Base-by-base conservation (phyloP, 768 basidiomycete species). In the Tulasnella sp. region DNA sequence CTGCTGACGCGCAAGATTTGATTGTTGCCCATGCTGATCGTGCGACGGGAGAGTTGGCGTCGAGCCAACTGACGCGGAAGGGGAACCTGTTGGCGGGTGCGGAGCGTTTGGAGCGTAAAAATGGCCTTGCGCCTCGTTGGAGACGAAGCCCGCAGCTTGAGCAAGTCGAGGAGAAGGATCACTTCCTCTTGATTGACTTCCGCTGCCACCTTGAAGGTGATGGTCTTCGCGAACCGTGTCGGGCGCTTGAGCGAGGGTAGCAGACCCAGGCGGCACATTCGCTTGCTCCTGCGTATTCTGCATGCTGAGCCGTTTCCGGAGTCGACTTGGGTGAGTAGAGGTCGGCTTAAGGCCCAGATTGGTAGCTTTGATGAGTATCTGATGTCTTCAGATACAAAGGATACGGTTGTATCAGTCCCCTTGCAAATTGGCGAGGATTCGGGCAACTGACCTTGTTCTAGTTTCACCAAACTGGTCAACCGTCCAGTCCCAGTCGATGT, bases 331-430 rank as follows among this genome's bases (percentile, higher is more conserved):
- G 44, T 82, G 73, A n/a, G 82, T 80, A 24, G 81, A 81, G 22
- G 82, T 82, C 1, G 78, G 74, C 85, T 95, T 95, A 74, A 96
- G 87, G 14, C 93, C 92, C 24, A 96, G 85, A n/a, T 89, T 87
- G 1, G 93, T 95, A 1, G 94, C 94, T 85, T 94, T 95, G 81
- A 94, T 90, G 46, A 95, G 86, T 79, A 95, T 94, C 84, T 96
- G 94, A 83, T 94, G 93, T 84, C 94, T 95, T 76, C 34, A 72
- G 58, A 20, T 72, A 60, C 50, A 20, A 20, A 42, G 42, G 20
- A 42, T 34, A 72, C 31, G 24, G 16, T 73, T 24, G 24, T 3
- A 72, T 31, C 28, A 28, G 69, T 18, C 78, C 46, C 2, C 34
- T 40, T 14, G 24, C n/a, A 18, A 46, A 46, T 46, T 46, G 22